Evolutionary conservation across 2,329 filamentous ascomycete species (phyloP), one percentile per base, ranked within the genome.

Genomic region (Sporothrix pallida): DNA sequence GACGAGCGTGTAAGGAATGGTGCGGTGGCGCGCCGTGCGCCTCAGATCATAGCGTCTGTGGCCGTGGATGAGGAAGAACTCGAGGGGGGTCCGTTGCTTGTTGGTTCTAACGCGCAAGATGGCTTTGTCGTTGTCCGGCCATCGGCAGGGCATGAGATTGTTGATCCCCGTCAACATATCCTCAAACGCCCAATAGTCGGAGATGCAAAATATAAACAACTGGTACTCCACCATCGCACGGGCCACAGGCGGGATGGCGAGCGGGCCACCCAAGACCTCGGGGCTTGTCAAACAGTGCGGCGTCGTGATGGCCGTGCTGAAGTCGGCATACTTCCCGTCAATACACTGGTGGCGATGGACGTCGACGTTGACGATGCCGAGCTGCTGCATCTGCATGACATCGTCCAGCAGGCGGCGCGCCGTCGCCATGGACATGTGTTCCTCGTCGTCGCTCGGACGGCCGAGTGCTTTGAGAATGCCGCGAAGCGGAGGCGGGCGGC

Each of bases 391-490:
- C 44, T 48, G 44, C 13, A 48, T 37, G n/a, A 76, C 56, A 20
- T 76, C 72, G n/a, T 37, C 26, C 37, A 76, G 71, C 1, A 76
- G 67, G 48, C 69, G 70, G 65, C 72, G 70, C 13, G 70, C n/a
- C 46, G 12, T 26, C 20, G 50, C 56, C 23, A 69, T n/a, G 10
- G 20, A 48, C n/a, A 67, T 31, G 20, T 71, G 23, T 1, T 23
- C 20, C 1, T 3, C 4, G 12, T 10, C 7, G 20, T 60, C 15
- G 9, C 31, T 13, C 7, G 56, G 20, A 9, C n/a, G 13, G n/a
- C 75, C 75, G 42, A 78, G 75, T 48, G 76, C 76, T 54, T 78
- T 79, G 68, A 78, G 56, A 52, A 78, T 77, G 63, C 76, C 75
- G 31, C 76, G 76, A 46, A 78, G 76, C 44, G 77, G 76, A 13